Percentiles rank a stretch among this genome's conserved stretches.
Conservation (phyloP, 371 early-diverging fungal species). For the Umbelopsis sp. region DNA sequence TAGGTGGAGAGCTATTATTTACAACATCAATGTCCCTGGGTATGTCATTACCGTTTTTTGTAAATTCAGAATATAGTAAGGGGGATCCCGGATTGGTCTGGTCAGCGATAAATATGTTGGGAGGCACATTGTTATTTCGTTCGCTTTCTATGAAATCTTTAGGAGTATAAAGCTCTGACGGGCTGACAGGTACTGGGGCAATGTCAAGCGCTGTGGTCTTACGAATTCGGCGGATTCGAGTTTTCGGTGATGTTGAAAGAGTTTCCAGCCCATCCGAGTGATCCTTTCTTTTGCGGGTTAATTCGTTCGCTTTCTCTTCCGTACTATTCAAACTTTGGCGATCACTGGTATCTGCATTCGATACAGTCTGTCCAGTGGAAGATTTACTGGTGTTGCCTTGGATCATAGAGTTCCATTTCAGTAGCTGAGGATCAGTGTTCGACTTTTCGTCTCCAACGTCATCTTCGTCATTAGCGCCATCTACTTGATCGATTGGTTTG, state of each 20-base stretch:
- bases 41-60: no score
- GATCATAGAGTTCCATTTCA: neutral
- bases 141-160: neutral
- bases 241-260: neutral
- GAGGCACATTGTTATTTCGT: neutral
- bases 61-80: no score
- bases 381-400: neutral
- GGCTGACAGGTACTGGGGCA: neutral
- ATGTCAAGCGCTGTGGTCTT: neutral
- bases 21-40: no score
- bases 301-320: no score
- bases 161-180: neutral
- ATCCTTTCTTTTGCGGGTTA: neutral
- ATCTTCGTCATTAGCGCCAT: constrained; percentile 46
- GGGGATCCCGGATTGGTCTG: no score
- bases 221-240: neutral
- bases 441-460: constrained; percentile 7
- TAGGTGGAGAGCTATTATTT: no score
- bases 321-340: no score
- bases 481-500: constrained; percentile 52
- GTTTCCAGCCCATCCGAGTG: neutral
- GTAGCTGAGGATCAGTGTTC: neutral
- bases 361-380: no score
- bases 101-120: no score
- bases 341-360: no score